A percentile compares a stretch with the other conserved stretches of the same genome.
These are phyloP conservation scores for Penicillium sclerotigenum DNA, from an alignment of 2,329 filamentous ascomycete species.

Conservation along the genomic window DNA sequence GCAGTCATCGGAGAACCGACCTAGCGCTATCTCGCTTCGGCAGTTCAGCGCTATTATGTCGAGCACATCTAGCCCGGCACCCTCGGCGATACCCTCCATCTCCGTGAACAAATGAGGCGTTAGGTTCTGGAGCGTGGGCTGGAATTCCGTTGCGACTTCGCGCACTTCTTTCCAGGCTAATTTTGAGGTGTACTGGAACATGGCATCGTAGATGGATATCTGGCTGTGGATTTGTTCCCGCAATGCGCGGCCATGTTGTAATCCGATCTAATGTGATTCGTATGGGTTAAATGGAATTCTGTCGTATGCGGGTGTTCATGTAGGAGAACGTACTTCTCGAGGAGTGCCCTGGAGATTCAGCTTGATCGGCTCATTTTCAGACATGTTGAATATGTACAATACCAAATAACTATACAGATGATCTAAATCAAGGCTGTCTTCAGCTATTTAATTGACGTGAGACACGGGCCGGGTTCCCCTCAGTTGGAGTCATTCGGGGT, in stretches of 20 bases:
- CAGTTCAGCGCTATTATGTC: slow-evolving; percentile 59
- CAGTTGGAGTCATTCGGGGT: slow-evolving; percentile 22
- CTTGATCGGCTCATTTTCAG: slow-evolving; percentile 19
- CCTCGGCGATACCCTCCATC: slow-evolving; percentile 54
- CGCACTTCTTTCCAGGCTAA: slow-evolving; percentile 48
- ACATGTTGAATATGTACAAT: slow-evolving; percentile 46
- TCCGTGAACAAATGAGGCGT: slow-evolving; percentile 43
- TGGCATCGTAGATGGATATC: slow-evolving; percentile 48
- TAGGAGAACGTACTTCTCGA: slow-evolving; percentile 24
- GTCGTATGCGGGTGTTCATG: background rate
- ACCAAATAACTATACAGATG: background rate
- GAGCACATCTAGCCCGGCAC: slow-evolving; percentile 47
- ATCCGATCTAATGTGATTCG: slow-evolving; percentile 44
- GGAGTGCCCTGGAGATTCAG: slow-evolving; percentile 26
- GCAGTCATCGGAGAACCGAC: slow-evolving; percentile 57
- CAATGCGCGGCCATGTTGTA: slow-evolving; percentile 46
- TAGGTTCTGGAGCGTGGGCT: slow-evolving; percentile 41
- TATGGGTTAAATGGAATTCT: background rate
- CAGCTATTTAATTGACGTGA: background rate
- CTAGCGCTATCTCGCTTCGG: slow-evolving; percentile 59
- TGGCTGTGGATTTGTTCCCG: slow-evolving; percentile 41
- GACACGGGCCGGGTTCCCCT: background rate
- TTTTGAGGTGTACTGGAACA: slow-evolving; percentile 49
- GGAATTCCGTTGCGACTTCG: slow-evolving; percentile 48
- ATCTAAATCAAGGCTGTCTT: background rate